Evolutionary conservation across 192 early-diverging fungal species (phyloP).

Genomic region (Coemansia sp.): DNA sequence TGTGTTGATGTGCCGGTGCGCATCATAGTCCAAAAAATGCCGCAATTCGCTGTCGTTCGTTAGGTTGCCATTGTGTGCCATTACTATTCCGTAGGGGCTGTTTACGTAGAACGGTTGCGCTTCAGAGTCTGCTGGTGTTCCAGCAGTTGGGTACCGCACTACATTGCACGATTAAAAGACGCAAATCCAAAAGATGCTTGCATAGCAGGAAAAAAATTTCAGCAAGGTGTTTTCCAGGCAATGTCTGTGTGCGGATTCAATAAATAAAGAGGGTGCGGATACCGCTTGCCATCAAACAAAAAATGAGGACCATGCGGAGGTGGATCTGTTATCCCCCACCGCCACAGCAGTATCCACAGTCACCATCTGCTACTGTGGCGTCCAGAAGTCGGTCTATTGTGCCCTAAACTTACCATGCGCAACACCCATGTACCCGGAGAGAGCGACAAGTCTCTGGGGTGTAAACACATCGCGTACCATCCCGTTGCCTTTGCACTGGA

Average conservation of each 20-base stretch:
- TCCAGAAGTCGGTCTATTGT: too few species aligned
- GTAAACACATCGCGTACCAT: slow-evolving; percentile 99
- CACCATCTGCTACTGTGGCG: too few species aligned
- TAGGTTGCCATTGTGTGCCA: slow-evolving; percentile 98
- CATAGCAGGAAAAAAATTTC: too few species aligned
- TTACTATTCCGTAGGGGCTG: slow-evolving; percentile 95
- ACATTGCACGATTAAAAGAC: slow-evolving; percentile 3
- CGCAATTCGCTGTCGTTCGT: slow-evolving; percentile 90
- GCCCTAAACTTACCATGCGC: slow-evolving; percentile 80
- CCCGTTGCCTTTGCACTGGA: slow-evolving; percentile 98
- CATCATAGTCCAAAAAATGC: slow-evolving; percentile 86
- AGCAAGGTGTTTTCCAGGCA: too few species aligned
- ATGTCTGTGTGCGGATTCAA: too few species aligned
- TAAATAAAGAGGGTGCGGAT: too few species aligned
- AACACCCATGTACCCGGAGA: slow-evolving; percentile 89
- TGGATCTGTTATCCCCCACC: too few species aligned
- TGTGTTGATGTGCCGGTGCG: slow-evolving; percentile 99
- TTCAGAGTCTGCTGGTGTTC: slow-evolving; percentile 92
- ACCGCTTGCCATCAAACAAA: too few species aligned
- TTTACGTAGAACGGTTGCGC: slow-evolving; percentile 99
- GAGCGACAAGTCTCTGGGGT: slow-evolving; percentile 67
- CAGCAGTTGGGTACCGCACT: slow-evolving; percentile 99
- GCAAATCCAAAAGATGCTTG: not conserved
- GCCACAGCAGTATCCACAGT: too few species aligned
- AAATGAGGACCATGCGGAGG: too few species aligned